Percentiles rank a stretch among this genome's conserved stretches.
These are phyloP conservation scores for Lasiodiplodia citricola DNA, from an alignment of 2,329 filamentous ascomycete species.

Conservation along the genomic window DNA sequence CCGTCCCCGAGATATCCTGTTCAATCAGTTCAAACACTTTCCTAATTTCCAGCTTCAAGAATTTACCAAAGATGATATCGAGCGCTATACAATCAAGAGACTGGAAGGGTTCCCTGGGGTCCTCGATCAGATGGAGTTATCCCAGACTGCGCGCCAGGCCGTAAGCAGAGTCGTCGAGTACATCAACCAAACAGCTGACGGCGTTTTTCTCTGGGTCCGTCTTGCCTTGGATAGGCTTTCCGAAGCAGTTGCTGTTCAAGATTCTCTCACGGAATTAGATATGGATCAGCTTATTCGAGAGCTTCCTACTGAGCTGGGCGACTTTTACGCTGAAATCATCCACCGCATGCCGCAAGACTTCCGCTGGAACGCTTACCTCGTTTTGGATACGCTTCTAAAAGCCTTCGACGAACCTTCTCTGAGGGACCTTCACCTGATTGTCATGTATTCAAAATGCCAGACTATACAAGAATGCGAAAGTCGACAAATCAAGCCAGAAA, in stretches of 20 bases:
- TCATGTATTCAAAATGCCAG: not conserved
- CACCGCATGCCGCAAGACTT: not conserved
- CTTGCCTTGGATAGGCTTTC: constrained; percentile 19
- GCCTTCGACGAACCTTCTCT: not conserved
- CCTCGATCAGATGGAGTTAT: not conserved
- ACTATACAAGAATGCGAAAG: not conserved
- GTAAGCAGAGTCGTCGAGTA: not conserved
- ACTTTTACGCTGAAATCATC: not conserved
- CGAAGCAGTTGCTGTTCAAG: not conserved
- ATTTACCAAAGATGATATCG: constrained; percentile 29
- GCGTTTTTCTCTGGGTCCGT: constrained; percentile 26
- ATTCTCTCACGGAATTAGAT: not conserved
- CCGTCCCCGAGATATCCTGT: constrained; percentile 27
- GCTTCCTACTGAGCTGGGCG: not conserved
- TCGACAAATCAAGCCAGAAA: not conserved
- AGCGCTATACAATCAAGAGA: constrained; percentile 21
- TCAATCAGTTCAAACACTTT: constrained; percentile 25
- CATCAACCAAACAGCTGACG: constrained; percentile 4
- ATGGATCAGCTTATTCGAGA: not conserved
- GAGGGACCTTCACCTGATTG: not conserved
- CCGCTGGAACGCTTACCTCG: not conserved
- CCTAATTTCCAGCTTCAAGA: constrained; percentile 27
- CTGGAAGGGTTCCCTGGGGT: not conserved
- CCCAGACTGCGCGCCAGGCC: not conserved
- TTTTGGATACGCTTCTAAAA: not conserved